Evolutionary conservation across 768 basidiomycete genomes (phyloP), one percentile per base, ranked within the genome.

Genomic region (Paxillus ammoniavirescens): DNA sequence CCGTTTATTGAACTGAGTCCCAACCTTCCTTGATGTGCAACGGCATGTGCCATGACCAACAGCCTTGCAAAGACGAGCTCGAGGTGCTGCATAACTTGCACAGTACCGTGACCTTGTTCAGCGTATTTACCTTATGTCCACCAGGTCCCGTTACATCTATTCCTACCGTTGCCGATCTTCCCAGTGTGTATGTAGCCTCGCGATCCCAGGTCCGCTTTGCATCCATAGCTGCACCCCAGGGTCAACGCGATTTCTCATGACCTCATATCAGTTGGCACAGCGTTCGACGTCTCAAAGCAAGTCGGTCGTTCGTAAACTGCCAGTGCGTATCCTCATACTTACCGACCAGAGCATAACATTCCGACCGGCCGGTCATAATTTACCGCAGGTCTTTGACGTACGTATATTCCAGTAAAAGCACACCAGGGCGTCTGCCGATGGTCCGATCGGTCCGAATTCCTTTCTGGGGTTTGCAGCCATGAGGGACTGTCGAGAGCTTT

Each of bases 381-480:
- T 35, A n/a, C 2, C 40, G 31, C 28, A 18, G n/a, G 13, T 31
- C n/a, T n/a, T n/a, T n/a, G n/a, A n/a, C n/a, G n/a, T n/a, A n/a
- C n/a, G n/a, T n/a, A n/a, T n/a, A n/a, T n/a, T 33, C 54, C 26
- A 41, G 40, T n/a, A 17, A 42, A 46, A 42, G 30, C 47, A 49
- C 23, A 15, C 42, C 31, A 49, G 38, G 44, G 49, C 26, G 41
- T 37, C 54, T 31, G 12, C 61, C 52, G 49, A 64, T 61, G 62
- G 26, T 26, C 62, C 57, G 60, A 52, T 51, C 63, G 67, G 67
- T 35, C 55, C 56, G 58, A 45, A 9, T 35, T 8, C 12, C 21
- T 21, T 41, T 59, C 26, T 49, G 48, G 49, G 26, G 31, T 23
- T 26, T 13, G n/a, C 28, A 42, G 49, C 47, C 47, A 55, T 37